These are phyloP conservation scores for Botrytis fabae DNA, from an alignment of 2,329 filamentous ascomycete species.

Conservation along the genomic window DNA sequence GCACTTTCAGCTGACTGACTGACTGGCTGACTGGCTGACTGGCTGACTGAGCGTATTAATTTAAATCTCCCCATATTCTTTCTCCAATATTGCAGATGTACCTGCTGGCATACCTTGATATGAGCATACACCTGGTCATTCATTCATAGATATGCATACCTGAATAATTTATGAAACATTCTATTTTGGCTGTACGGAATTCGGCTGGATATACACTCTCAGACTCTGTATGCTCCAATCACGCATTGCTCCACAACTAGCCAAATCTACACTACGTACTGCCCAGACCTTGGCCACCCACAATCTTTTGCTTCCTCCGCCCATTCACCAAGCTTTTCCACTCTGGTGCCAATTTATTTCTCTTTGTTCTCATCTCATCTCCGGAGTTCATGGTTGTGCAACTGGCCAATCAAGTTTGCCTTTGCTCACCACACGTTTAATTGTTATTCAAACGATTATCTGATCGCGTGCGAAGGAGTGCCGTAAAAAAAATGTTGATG, in stretches of 20 bases:
- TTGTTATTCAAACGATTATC: not conserved
- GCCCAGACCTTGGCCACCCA: conserved; percentile 17
- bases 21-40: no score
- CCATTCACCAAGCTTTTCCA: conserved; percentile 16
- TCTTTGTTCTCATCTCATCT: not conserved
- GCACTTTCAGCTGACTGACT: not conserved
- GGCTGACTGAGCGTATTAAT: not conserved
- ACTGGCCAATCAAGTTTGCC: not conserved
- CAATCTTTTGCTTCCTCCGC: not conserved
- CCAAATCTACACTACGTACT: not conserved
- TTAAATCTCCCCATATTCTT: not conserved
- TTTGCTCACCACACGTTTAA: not conserved
- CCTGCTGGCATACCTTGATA: no score
- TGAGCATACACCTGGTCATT: not conserved
- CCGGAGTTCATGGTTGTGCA: not conserved
- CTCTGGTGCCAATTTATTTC: conserved; percentile 16
- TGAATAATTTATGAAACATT: not conserved
- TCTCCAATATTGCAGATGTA: not conserved
- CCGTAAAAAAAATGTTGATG: not conserved
- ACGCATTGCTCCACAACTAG: not conserved
- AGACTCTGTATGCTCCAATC: not conserved
- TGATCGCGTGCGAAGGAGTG: not conserved
- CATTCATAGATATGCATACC: not conserved
- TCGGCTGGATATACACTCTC: not conserved
- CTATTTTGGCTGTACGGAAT: not conserved